A percentile compares a stretch with the other conserved stretches of the same genome.
phyloP scores from a whole-genome alignment of 2,329 filamentous ascomycete genomes.

The Cercospora brassicicola region DNA sequence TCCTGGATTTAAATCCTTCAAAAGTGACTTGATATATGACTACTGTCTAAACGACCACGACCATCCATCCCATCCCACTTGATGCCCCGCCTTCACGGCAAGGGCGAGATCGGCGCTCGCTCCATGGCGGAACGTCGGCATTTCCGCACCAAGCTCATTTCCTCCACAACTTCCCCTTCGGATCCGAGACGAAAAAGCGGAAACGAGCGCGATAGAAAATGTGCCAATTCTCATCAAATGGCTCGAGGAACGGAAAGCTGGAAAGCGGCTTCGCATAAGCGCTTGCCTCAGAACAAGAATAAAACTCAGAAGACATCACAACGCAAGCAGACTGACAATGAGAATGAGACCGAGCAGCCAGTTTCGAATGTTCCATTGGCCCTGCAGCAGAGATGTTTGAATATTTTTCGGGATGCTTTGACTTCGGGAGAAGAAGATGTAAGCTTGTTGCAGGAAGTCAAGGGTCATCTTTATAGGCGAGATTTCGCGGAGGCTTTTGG shows the following conservation, averaged over 20 bases:
- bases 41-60: neutral
- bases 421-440: conserved; percentile 33
- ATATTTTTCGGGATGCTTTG: conserved; percentile 67
- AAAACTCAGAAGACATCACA: neutral
- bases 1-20: too few relatives aligned
- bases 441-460: conserved; percentile 72
- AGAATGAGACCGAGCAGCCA: neutral
- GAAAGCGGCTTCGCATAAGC: conserved; percentile 10
- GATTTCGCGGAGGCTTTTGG: conserved; percentile 83
- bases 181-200: neutral
- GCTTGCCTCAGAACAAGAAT: conserved; percentile 3
- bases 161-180: neutral
- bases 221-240: conserved; percentile 7
- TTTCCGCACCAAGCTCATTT: neutral
- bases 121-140: neutral
- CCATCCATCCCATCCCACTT: neutral
- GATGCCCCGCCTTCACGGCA: neutral
- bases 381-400: conserved; percentile 69
- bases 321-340: neutral
- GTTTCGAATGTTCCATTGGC: conserved; percentile 17
- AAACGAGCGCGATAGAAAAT: neutral
- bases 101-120: neutral
- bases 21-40: neutral
- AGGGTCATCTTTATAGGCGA: conserved; percentile 78
- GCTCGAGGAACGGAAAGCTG: conserved; percentile 24